Evolutionary conservation across 768 basidiomycete species (phyloP).

Genomic region (Suillus clintonianus): DNA sequence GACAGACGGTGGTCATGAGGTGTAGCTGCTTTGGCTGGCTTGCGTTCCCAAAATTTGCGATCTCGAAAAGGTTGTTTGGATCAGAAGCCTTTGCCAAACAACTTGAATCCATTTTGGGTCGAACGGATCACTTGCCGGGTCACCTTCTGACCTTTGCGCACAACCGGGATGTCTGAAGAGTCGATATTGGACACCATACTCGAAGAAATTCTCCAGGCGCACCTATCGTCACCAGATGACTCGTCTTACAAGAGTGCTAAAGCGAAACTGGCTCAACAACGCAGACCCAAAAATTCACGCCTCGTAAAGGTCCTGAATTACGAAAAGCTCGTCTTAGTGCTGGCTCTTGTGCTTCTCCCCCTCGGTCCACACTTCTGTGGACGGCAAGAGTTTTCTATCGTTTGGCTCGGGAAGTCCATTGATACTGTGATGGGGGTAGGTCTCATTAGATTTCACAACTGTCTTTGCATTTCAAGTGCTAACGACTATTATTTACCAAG

Average conservation of each 20-base stretch:
- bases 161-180: background rate
- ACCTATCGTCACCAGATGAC: background rate
- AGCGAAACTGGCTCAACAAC: background rate
- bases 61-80: conserved; percentile 11
- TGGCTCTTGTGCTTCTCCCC: background rate
- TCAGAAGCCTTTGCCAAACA: conserved; percentile 10
- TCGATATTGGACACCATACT: background rate
- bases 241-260: background rate
- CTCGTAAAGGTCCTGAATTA: background rate
- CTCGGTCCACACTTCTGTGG: background rate
- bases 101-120: too few species aligned
- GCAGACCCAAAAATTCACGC: background rate
- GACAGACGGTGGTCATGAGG: background rate
- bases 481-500: background rate
- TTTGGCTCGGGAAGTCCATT: background rate
- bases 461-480: background rate
- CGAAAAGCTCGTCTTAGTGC: background rate
- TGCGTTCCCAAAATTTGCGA: background rate
- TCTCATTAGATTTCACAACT: background rate
- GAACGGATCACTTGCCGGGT: too few species aligned
- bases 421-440: background rate
- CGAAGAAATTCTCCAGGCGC: background rate
- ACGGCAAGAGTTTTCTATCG: background rate
- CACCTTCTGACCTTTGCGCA: background rate
- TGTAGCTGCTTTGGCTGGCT: background rate